phyloP scores from a whole-genome alignment of 2,329 filamentous ascomycete genomes.

The Intubia oerlemansii region DNA sequence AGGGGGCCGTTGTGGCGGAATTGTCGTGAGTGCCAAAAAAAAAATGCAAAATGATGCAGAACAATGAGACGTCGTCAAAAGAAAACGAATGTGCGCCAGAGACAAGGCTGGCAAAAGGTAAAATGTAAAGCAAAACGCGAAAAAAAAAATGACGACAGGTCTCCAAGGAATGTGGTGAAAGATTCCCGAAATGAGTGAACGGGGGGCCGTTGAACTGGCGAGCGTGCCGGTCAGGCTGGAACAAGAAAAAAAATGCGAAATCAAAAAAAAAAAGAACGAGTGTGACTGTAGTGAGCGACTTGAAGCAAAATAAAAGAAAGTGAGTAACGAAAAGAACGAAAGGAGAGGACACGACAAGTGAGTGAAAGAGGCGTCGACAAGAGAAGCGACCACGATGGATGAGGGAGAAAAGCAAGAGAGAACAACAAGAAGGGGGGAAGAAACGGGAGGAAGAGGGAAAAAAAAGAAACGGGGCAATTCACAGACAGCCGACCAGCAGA shows the following conservation, averaged over 20 bases:
- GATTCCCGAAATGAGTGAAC: conserved; percentile 29
- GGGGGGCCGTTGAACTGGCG: conserved; percentile 20
- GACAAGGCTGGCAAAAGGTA: no score
- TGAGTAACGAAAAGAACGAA: conserved; percentile 12
- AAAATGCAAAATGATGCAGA: conserved; percentile 10
- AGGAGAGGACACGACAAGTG: conserved; percentile 16
- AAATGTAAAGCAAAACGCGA: no score
- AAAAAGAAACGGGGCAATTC: conserved; percentile 3
- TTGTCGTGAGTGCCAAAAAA: conserved; percentile 4
- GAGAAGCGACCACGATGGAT: conserved; percentile 12
- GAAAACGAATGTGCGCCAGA: no score
- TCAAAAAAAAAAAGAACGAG: conserved; percentile 14
- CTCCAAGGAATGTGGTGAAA: no score
- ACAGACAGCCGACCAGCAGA: no score
- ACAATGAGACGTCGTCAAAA: conserved; percentile 5
- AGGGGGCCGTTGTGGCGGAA: no score
- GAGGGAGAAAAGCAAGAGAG: conserved; percentile 2
- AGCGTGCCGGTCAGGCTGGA: conserved; percentile 10
- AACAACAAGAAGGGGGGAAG: conserved; percentile 2
- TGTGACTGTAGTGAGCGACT: conserved; percentile 21
- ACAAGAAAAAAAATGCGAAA: conserved; percentile 15
- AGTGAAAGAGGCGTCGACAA: conserved; percentile 14
- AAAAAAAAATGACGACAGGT: no score
- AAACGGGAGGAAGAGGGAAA: conserved; percentile 4
- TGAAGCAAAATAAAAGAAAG: no score